phyloP scores from a whole-genome alignment of 768 basidiomycete genomes.

The Royoungia palumana region DNA sequence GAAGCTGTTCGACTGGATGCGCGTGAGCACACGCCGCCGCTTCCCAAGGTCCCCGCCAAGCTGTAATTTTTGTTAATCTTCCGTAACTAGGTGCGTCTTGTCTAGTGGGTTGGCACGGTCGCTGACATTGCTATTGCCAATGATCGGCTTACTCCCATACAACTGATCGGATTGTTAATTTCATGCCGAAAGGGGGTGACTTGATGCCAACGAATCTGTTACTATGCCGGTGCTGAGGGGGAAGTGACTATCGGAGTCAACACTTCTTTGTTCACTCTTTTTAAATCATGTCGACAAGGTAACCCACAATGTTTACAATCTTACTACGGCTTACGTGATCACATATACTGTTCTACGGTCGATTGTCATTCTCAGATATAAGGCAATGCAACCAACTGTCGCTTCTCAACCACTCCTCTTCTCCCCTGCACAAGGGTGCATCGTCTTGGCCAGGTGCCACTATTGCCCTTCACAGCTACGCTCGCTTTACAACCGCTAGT shows the following conservation, averaged over 20 bases:
- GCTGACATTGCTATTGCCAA: conserved; percentile 6
- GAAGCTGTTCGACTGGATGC: conserved; percentile 33
- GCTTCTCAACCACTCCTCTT: background rate
- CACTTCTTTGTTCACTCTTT: conserved; percentile 4
- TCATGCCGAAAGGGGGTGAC: background rate
- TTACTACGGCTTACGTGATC: conserved; percentile 14
- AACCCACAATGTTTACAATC: conserved; percentile 1
- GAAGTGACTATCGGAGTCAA: background rate
- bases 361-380: background rate
- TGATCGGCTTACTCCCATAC: background rate
- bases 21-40: conserved; percentile 7
- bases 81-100: conserved; percentile 8
- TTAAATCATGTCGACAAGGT: conserved; percentile 19
- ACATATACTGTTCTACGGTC: too few relatives aligned
- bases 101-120: background rate
- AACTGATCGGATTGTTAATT: conserved; percentile 9
- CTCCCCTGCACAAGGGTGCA: background rate
- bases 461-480: conserved; percentile 4
- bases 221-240: conserved; percentile 7
- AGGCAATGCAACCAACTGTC: background rate
- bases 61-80: conserved; percentile 12
- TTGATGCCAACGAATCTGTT: conserved; percentile 6
- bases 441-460: conserved; percentile 21
- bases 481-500: conserved; percentile 15
- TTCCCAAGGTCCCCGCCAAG: conserved; percentile 10